These are phyloP conservation scores for Elaeis guineensis DNA, from an alignment of 176 grass and related monocot species.

Conservation along the genomic window DNA sequence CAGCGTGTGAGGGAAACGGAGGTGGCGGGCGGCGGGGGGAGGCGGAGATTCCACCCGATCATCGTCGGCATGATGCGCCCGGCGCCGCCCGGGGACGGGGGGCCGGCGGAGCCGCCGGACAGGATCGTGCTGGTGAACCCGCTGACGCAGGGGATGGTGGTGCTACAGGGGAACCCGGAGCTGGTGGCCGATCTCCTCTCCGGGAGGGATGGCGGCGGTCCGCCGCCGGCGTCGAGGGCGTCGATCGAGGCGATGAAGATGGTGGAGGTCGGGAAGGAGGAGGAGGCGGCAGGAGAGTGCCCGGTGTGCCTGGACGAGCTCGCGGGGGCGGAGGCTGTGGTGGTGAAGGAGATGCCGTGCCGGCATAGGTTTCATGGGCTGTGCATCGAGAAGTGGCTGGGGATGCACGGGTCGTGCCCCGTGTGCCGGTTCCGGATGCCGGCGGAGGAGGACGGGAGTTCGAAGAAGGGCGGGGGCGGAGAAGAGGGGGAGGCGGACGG, in stretches of 20 bases:
- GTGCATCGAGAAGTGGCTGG: conserved; percentile 40
- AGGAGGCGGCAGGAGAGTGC: conserved; percentile 16
- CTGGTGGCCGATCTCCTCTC: neutral
- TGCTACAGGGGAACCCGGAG: conserved; percentile 5
- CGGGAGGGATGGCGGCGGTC: neutral
- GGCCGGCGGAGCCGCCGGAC: too few species aligned
- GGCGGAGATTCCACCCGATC: too few species aligned
- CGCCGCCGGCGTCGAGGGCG: conserved; percentile 31
- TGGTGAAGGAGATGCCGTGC: conserved; percentile 48
- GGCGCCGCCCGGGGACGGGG: too few species aligned
- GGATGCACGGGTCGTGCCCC: conserved; percentile 38
- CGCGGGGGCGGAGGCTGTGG: neutral
- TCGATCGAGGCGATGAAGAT: conserved; percentile 27
- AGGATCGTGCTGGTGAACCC: too few species aligned
- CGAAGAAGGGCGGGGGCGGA: conserved; percentile 6
- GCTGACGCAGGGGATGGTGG: neutral
- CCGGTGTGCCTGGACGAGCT: conserved; percentile 33
- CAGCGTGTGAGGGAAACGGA: too few species aligned
- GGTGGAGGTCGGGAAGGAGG: conserved; percentile 8
- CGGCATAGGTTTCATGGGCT: conserved; percentile 35
- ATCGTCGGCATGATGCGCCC: too few species aligned
- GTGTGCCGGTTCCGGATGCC: conserved; percentile 39
- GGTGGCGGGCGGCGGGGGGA: too few species aligned
- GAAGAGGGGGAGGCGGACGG: neutral
- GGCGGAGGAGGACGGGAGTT: conserved; percentile 5